A percentile compares a stretch with the other conserved stretches of the same genome.
Evolutionary conservation across 495 filamentous ascomycete genomes (phyloP).

Genomic region (Xylaria grammica): DNA sequence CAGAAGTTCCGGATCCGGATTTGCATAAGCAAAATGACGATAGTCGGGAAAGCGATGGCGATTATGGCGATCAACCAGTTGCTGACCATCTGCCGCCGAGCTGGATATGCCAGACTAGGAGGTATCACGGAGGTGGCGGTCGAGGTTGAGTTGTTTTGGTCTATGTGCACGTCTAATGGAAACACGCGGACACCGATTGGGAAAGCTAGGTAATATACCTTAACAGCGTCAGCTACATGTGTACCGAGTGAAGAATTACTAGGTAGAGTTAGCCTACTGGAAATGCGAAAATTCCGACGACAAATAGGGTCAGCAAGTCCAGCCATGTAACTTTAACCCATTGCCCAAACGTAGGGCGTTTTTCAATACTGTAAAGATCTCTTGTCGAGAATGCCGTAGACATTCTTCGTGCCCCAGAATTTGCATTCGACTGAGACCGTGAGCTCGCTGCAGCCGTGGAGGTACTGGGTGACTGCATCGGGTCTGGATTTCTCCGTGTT

Average conservation of each 20-base stretch:
- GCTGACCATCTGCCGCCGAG: constrained; percentile 52
- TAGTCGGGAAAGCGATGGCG: constrained; percentile 45
- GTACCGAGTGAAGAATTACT: background rate
- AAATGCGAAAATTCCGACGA: constrained; percentile 50
- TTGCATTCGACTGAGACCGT: background rate
- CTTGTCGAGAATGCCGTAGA: constrained; percentile 9
- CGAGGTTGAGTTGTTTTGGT: background rate
- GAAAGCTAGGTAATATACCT: constrained; percentile 13
- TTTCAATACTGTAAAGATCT: constrained; percentile 36
- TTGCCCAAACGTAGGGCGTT: constrained; percentile 47
- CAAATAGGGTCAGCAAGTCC: constrained; percentile 53
- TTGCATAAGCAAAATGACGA: constrained; percentile 51
- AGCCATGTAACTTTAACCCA: constrained; percentile 53
- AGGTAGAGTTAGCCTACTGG: constrained; percentile 38
- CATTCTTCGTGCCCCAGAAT: background rate
- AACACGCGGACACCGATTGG: constrained; percentile 17
- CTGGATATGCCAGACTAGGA: constrained; percentile 55
- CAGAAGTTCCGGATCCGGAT: constrained; percentile 59
- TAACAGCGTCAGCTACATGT: background rate
- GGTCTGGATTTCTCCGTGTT: background rate
- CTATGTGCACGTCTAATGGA: constrained; percentile 8
- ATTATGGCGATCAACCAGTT: constrained; percentile 51
- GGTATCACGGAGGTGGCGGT: constrained; percentile 42
- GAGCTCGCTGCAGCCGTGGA: background rate
- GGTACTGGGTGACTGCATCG: background rate